Base-by-base conservation (phyloP, 1,284 basidiomycete species). In the Cryptococcus sp. region DNA sequence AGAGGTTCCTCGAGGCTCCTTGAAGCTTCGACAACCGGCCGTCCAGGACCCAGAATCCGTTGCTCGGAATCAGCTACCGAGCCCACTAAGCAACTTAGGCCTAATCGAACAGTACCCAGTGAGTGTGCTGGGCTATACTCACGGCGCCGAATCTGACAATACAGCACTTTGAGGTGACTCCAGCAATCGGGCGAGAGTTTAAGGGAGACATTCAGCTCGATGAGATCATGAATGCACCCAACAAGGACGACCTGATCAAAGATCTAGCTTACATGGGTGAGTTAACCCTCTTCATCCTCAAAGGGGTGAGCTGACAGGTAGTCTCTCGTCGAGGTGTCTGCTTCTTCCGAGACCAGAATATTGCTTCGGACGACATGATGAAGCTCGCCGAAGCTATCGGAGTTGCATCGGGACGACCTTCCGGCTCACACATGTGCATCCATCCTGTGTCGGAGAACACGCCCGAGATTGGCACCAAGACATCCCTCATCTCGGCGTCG, bases 321-420 rank as follows among this genome's bases (percentile, higher is more conserved):
- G 76, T 86, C 51, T 82, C 84, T 2, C 79, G 84, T 49, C 82
- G 85, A 25, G 84, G 84, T 13, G 85, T 87, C 45, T 83, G 83
- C 39, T 86, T 87, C 74, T 85, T 88, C 78, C 77, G 81, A 19
- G 75, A 78, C 16, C 85, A 83, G 58, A 77, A 80, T 45, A 53
- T 82, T 47, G 73, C 70, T 3, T 58, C 78, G 11, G 74, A 76
- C 2, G 72, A 80, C 46, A 78, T 81, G 68, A 77, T 77, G 60
- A 54, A 65, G 45, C 76, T 84, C 42, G 78, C 73, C 9, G 67
- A 74, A 24, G 73, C 76, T 24, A 66, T 87, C 22, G 84, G 84
- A 5, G 72, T 79, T 50, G 74, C 83, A 1, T 74, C 81, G 2
- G 84, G 84, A 31, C 80, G 82, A 42, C 85, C 85, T 4, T 53